Percentiles rank a stretch among this genome's conserved stretches.
Evolutionary conservation across 176 grass and related monocot genomes (phyloP).

Genomic region (Miscanthus lutarioriparius): DNA sequence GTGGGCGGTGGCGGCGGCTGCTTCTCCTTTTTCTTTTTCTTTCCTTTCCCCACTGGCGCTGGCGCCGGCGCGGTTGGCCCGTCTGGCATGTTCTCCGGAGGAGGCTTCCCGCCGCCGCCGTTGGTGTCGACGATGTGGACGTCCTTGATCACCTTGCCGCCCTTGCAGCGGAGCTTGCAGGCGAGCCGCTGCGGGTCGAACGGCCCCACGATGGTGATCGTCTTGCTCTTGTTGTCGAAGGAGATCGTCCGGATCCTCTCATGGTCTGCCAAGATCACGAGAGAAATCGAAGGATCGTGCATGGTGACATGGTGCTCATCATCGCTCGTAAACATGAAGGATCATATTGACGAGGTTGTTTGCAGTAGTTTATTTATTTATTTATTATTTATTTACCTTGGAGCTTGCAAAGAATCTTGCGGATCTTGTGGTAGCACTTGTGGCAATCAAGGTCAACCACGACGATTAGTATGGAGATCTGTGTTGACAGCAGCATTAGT

Average conservation of each 20-base stretch:
- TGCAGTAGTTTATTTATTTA: too few species aligned
- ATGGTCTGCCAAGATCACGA: too few species aligned
- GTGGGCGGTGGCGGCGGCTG: not conserved
- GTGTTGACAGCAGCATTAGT: slow-evolving; percentile 19
- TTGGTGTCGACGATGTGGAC: slow-evolving; percentile 34
- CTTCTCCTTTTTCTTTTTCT: slow-evolving; percentile 23
- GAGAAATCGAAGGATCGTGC: too few species aligned
- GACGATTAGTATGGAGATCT: slow-evolving; percentile 61
- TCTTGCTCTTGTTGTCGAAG: slow-evolving; percentile 54
- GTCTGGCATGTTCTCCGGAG: not conserved
- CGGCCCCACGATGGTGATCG: slow-evolving; percentile 52
- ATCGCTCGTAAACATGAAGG: too few species aligned
- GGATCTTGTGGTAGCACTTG: slow-evolving; percentile 55
- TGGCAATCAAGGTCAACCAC: slow-evolving; percentile 72
- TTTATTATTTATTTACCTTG: slow-evolving; percentile 57
- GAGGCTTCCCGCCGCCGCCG: not conserved
- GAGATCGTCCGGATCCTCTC: slow-evolving; percentile 56
- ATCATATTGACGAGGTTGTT: too few species aligned
- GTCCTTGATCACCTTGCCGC: slow-evolving; percentile 52
- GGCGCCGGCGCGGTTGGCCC: not conserved
- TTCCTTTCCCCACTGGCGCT: not conserved
- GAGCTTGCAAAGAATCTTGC: slow-evolving; percentile 57
- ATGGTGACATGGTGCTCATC: too few species aligned
- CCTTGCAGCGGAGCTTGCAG: slow-evolving; percentile 59
- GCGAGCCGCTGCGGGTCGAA: slow-evolving; percentile 59